A percentile compares a stretch with the other conserved stretches of the same genome.
phyloP scores from a whole-genome alignment of 352 stramenopile genomes.

The Peronospora farinosa region DNA sequence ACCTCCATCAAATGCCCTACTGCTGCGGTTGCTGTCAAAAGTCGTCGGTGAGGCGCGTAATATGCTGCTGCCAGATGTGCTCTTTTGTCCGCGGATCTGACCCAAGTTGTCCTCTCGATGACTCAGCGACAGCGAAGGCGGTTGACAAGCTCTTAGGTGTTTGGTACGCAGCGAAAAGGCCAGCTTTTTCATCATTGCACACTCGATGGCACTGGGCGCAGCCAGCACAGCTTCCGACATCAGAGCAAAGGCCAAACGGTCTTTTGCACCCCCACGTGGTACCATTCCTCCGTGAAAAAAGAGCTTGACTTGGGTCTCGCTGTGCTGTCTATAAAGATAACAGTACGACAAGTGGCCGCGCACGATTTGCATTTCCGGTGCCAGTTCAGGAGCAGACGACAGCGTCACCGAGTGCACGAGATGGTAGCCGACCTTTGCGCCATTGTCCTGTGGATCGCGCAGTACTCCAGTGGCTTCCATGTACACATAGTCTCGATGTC shows the following conservation, averaged over 20 bases:
- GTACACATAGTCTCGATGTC: conserved; percentile 64
- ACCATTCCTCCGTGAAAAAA: conserved; percentile 52
- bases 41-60: conserved; percentile 21
- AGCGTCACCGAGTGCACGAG: conserved; percentile 55
- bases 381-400: conserved; percentile 42
- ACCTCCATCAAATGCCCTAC: conserved; percentile 9
- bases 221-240: conserved; percentile 41
- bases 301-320: conserved; percentile 37
- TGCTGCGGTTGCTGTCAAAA: conserved; percentile 23
- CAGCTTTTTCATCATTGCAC: conserved; percentile 68
- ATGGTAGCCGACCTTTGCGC: conserved; percentile 46
- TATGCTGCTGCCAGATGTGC: conserved; percentile 14
- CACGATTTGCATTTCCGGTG: conserved; percentile 61
- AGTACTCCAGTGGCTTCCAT: conserved; percentile 55
- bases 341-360: conserved; percentile 51
- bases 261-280: conserved; percentile 41
- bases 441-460: conserved; percentile 31
- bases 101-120: conserved; percentile 21
- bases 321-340: conserved; percentile 40
- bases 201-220: conserved; percentile 39
- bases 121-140: conserved; percentile 22
- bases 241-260: conserved; percentile 39
- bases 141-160: conserved; percentile 12
- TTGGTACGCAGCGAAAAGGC: conserved; percentile 47
- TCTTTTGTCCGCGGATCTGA: conserved; percentile 17